Base-by-base conservation (phyloP, 305 asterid species). In the Solanum chacoense region DNA sequence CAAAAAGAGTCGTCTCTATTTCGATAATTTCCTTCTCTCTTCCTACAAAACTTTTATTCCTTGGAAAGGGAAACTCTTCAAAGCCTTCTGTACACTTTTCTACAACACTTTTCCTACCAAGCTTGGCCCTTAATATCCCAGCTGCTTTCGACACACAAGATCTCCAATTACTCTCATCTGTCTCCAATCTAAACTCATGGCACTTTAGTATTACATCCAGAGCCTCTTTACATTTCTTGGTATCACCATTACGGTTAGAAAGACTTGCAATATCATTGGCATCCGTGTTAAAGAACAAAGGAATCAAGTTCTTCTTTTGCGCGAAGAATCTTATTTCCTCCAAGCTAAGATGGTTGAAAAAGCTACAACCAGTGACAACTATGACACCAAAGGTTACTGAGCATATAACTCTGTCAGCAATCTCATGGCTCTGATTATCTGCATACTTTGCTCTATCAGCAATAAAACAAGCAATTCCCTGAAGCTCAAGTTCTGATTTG, bases 241-340 rank as follows among this genome's bases (percentile, higher is more conserved):
- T 91, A 31, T 91, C 98, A 0, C 91, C 87, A 59, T 89, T 90
- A 4, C 90, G 90, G 87, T 90, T 91, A 77, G 93, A 89, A 42
- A 92, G 88, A 34, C 89, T 86, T 3, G 88, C 88, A 18, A 93
- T 86, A 76, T 94, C 96, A 69, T 89, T 59, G 0, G 92, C 89
- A 73, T 94, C 94, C 0, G 94, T 92, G 88, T 94, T 97, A 75
- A 95, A 95, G 88, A 95, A 94, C 88, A 96, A 80, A 35, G 98
- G 99, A 74, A 97, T 93, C 90, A 97, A 88, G 91, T 97, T 97
- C 94, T 96, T 97, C 91, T 97, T 97, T 88, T 97, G 98, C 4
- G 96, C 94, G 71, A 97, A 97, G 94, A 96, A 96, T 87, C 98
- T 91, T 45, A 97, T 91, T 92, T 97, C 99, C 91, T 96, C 99